These are phyloP conservation scores for Aspergillus arachidicola DNA, from an alignment of 2,329 filamentous ascomycete species.

Conservation along the genomic window DNA sequence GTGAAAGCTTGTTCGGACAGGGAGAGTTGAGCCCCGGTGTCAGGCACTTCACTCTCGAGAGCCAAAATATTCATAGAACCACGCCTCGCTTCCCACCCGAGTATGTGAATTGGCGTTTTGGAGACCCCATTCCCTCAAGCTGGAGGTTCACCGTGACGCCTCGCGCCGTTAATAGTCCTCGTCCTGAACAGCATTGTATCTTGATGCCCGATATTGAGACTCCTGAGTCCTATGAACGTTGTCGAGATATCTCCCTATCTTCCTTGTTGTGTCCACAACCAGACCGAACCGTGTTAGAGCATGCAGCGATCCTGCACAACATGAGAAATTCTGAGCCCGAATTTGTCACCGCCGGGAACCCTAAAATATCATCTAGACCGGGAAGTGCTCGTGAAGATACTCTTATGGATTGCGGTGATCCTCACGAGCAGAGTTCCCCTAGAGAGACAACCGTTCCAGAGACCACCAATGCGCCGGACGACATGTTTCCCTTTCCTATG, in stretches of 20 bases:
- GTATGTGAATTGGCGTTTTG: background rate
- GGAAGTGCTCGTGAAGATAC: background rate
- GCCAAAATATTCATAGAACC: background rate
- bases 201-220: background rate
- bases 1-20: background rate
- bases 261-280: background rate
- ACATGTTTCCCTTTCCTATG: background rate
- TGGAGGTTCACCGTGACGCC: background rate
- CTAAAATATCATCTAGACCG: background rate
- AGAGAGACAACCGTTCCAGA: background rate
- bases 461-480: background rate
- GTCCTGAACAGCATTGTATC: background rate
- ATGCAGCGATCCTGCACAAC: background rate
- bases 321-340: background rate
- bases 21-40: background rate
- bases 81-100: background rate
- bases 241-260: background rate
- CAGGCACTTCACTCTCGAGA: background rate
- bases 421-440: background rate
- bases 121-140: background rate
- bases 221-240: background rate
- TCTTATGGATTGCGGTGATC: too few species aligned
- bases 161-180: background rate
- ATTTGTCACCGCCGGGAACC: background rate
- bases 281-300: background rate